A percentile compares a stretch with the other conserved stretches of the same genome.
phyloP scores from a whole-genome alignment of 139 green algal genomes.

The Chlamydomonas sp. region DNA sequence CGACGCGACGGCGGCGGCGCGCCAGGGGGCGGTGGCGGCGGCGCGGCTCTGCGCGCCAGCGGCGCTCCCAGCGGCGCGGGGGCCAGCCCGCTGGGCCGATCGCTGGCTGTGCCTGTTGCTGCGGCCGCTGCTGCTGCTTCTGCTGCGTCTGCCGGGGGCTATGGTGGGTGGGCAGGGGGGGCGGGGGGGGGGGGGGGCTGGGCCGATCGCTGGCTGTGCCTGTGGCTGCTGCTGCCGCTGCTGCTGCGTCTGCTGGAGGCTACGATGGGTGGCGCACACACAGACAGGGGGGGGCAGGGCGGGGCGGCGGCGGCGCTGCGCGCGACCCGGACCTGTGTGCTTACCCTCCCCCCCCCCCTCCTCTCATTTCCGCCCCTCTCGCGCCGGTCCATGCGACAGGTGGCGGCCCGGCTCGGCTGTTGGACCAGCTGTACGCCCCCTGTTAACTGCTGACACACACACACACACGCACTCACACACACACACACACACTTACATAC shows the following conservation, averaged over 20 bases:
- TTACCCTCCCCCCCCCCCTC: too few species aligned
- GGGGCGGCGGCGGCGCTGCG: too few species aligned
- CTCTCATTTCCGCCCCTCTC: background rate
- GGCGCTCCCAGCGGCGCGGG: background rate
- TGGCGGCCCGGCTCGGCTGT: background rate
- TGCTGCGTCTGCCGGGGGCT: background rate
- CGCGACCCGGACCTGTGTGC: too few species aligned
- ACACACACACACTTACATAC: conserved; percentile 1
- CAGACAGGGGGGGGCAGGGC: background rate
- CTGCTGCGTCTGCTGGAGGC: background rate
- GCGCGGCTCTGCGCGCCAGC: background rate
- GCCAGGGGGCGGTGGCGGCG: background rate
- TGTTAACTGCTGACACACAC: background rate
- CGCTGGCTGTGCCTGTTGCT: too few species aligned
- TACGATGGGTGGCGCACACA: background rate
- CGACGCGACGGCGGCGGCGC: conserved; percentile 14
- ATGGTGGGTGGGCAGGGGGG: background rate
- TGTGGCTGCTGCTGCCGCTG: too few species aligned
- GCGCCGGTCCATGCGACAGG: background rate
- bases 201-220: too few species aligned
- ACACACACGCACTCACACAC: background rate
- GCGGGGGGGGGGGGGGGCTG: background rate
- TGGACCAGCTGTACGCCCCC: background rate
- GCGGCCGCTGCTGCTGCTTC: too few species aligned
- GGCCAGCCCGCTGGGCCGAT: background rate